A percentile compares a stretch with the other conserved stretches of the same genome.
Conservation (phyloP, 1,284 basidiomycete genomes). For the Boletellus sp. region DNA sequence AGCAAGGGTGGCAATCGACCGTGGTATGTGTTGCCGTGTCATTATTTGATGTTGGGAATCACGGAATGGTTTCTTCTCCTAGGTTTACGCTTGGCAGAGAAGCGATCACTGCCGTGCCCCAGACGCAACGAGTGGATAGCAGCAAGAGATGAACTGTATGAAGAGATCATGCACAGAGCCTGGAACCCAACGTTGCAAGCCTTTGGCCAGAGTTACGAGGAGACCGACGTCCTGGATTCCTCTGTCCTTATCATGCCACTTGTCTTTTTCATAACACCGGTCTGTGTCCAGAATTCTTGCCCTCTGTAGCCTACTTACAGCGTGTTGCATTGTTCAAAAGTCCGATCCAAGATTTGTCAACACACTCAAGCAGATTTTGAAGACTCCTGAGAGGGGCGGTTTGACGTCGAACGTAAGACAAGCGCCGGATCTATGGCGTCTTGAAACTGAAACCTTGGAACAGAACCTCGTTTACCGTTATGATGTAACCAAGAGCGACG, state of each 20-base stretch:
- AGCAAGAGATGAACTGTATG: slow-evolving; percentile 78
- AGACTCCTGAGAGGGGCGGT: slow-evolving; percentile 82
- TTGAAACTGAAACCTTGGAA: not conserved
- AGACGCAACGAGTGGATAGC: slow-evolving; percentile 68
- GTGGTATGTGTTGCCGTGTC: slow-evolving; percentile 45
- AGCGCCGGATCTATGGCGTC: not conserved
- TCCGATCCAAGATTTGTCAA: slow-evolving; percentile 84
- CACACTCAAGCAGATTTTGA: slow-evolving; percentile 78
- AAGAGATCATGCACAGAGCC: slow-evolving; percentile 79
- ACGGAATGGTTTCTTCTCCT: not conserved
- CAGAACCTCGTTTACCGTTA: slow-evolving; percentile 64
- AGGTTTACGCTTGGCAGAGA: slow-evolving; percentile 86
- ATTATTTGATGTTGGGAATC: not conserved
- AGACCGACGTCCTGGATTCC: slow-evolving; percentile 65
- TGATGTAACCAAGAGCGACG: slow-evolving; percentile 76
- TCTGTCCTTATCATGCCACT: slow-evolving; percentile 81
- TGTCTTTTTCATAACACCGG: slow-evolving; percentile 82
- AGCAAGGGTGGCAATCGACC: slow-evolving; percentile 86
- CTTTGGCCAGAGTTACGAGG: slow-evolving; percentile 80
- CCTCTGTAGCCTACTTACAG: slow-evolving; percentile 1
- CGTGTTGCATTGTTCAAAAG: slow-evolving; percentile 33
- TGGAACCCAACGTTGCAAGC: slow-evolving; percentile 67
- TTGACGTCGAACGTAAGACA: slow-evolving; percentile 75
- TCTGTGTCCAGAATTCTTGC: slow-evolving; percentile 34
- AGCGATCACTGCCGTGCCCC: slow-evolving; percentile 78